These are phyloP conservation scores for Trichophyton rubrum DNA, from an alignment of 2,329 filamentous ascomycete species.

Conservation along the genomic window DNA sequence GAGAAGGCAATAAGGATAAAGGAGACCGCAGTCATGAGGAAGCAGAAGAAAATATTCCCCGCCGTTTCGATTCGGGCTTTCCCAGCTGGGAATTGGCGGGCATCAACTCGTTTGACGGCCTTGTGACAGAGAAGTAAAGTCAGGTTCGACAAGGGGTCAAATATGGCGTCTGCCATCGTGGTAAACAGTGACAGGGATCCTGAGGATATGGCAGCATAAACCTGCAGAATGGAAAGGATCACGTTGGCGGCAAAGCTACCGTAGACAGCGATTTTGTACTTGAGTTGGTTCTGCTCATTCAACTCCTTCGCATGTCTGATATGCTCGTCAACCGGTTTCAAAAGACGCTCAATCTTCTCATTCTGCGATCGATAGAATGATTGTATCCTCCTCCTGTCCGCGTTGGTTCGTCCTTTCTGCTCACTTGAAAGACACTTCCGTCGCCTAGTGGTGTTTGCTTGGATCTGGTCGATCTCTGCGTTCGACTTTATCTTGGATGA, in stretches of 20 bases:
- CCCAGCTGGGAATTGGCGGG: conserved; percentile 74
- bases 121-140: conserved; percentile 78
- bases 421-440: conserved; percentile 23
- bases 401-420: conserved; percentile 15
- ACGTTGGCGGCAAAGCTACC: conserved; percentile 69
- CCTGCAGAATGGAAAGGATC: conserved; percentile 62
- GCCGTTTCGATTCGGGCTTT: conserved; percentile 91
- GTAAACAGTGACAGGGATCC: conserved; percentile 92
- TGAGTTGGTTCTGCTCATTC: conserved; percentile 65
- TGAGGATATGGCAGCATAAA: conserved; percentile 78
- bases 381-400: conserved; percentile 46
- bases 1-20: conserved; percentile 88
- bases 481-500: conserved; percentile 64
- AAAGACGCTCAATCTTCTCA: conserved; percentile 77
- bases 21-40: conserved; percentile 87
- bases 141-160: conserved; percentile 81
- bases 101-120: conserved; percentile 76
- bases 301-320: conserved; percentile 67
- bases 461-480: conserved; percentile 58
- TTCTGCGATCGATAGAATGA: conserved; percentile 87
- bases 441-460: conserved; percentile 68
- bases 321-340: conserved; percentile 90
- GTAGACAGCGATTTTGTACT: conserved; percentile 48
- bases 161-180: conserved; percentile 90
- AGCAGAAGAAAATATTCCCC: conserved; percentile 92